These are phyloP conservation scores for Erodium texanum DNA, from an alignment of 441 rosid genomes.

Conservation along the genomic window DNA sequence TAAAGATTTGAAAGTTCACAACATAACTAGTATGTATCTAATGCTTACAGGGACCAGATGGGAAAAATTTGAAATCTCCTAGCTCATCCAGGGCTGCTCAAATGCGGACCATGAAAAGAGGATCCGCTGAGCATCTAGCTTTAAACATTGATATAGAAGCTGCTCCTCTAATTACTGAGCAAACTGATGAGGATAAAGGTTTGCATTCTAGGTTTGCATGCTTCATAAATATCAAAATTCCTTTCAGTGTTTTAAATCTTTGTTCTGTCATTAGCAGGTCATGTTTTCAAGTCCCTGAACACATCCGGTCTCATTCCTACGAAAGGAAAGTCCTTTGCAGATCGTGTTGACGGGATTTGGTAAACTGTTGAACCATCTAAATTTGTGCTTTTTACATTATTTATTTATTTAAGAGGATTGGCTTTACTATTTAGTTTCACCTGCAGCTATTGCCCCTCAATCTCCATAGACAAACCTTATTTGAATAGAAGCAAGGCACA, in stretches of 20 bases:
- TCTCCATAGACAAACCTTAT: not conserved
- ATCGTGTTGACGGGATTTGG: slow-evolving; percentile 88
- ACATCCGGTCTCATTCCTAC: slow-evolving; percentile 75
- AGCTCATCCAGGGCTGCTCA: slow-evolving; percentile 39
- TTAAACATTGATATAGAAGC: slow-evolving; percentile 67
- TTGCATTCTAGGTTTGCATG: slow-evolving; percentile 16
- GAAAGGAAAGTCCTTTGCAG: slow-evolving; percentile 83
- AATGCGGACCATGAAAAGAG: slow-evolving; percentile 73
- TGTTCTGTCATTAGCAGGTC: slow-evolving; percentile 43
- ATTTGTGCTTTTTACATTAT: not conserved
- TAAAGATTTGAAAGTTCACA: not conserved
- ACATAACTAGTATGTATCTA: slow-evolving; percentile 15
- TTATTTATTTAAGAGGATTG: not conserved
- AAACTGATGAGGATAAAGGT: slow-evolving; percentile 86
- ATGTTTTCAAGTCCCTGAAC: slow-evolving; percentile 73
- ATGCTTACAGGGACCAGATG: slow-evolving; percentile 46
- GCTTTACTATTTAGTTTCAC: too few species aligned
- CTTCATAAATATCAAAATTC: slow-evolving; percentile 1
- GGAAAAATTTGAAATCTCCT: slow-evolving; percentile 25
- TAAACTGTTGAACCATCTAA: slow-evolving; percentile 21
- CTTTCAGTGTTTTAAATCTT: not conserved
- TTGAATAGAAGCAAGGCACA: not conserved
- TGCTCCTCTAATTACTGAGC: slow-evolving; percentile 44
- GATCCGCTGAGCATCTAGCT: slow-evolving; percentile 73
- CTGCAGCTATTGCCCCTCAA: not conserved